These are phyloP conservation scores for Colletotrichum sp. DNA, from an alignment of 2,329 filamentous ascomycete genomes.

Conservation along the genomic window DNA sequence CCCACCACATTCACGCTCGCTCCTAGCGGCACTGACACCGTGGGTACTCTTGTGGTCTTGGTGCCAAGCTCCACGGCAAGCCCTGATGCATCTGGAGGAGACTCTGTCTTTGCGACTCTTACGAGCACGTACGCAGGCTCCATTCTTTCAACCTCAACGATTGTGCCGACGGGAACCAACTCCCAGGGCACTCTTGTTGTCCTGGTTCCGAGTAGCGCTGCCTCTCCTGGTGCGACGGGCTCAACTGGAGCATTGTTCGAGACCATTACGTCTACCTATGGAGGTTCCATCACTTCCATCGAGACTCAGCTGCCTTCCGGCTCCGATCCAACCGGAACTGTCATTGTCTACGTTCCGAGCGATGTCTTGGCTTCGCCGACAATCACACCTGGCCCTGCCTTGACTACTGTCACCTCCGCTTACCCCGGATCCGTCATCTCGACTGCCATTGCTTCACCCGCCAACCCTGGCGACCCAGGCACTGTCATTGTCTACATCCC, in stretches of 20 bases:
- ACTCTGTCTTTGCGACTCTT: not conserved
- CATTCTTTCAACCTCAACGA: not conserved
- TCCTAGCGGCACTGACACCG: not conserved
- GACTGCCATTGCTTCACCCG: conserved; percentile 4
- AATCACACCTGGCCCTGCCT: not conserved
- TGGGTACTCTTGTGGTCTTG: not conserved
- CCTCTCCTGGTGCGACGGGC: not conserved
- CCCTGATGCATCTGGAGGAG: not conserved
- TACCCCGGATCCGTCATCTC: not conserved
- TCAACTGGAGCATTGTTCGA: not conserved
- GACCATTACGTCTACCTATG: conserved; percentile 3
- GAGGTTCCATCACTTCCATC: not conserved
- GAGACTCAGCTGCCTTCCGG: conserved; percentile 4
- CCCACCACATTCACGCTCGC: conserved; percentile 3
- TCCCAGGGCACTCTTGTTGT: not conserved
- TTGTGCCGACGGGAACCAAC: not conserved
- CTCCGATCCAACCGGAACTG: not conserved
- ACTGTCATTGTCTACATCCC: conserved; percentile 7
- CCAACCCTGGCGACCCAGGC: conserved; percentile 10
- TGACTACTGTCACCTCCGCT: conserved; percentile 4
- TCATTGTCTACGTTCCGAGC: conserved; percentile 7
- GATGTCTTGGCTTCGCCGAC: not conserved
- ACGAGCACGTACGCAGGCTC: conserved; percentile 3
- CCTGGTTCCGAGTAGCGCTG: not conserved
- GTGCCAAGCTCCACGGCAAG: not conserved